Evolutionary conservation across 805 yeast species (phyloP).

Genomic region (Wickerhamomyces xylosicus): DNA sequence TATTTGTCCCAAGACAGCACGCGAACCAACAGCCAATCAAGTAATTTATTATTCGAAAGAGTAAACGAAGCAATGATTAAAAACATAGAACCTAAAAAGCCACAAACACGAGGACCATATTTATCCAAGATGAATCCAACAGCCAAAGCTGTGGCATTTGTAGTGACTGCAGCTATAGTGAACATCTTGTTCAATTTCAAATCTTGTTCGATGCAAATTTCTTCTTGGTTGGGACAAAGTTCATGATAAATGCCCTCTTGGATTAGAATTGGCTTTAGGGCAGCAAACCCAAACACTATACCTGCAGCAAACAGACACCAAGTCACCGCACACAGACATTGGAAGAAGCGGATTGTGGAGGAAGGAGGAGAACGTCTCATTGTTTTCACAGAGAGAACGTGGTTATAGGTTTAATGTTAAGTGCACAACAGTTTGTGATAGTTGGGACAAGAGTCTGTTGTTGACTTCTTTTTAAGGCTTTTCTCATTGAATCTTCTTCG

Average conservation of each 20-base stretch:
- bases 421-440: too few relatives aligned
- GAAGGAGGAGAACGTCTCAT: too few relatives aligned
- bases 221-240: constrained; percentile 33
- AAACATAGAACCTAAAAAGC: constrained; percentile 58
- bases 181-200: constrained; percentile 73
- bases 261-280: constrained; percentile 75
- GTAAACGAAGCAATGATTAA: constrained; percentile 45
- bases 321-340: constrained; percentile 47
- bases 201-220: constrained; percentile 67
- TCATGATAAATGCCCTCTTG: constrained; percentile 67
- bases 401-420: too few relatives aligned
- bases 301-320: constrained; percentile 95
- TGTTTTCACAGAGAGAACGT: too few relatives aligned
- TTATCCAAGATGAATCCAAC: constrained; percentile 75
- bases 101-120: constrained; percentile 75
- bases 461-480: too few relatives aligned
- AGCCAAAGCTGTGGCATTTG: constrained; percentile 72
- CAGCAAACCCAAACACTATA: constrained; percentile 92
- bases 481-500: too few relatives aligned
- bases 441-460: too few relatives aligned
- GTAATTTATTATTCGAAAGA: constrained; percentile 36
- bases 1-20: constrained; percentile 44
- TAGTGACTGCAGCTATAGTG: constrained; percentile 77
- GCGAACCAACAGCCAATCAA: constrained; percentile 2
- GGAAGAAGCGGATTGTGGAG: background rate